Percentiles rank a stretch among this genome's conserved stretches.
These are phyloP conservation scores for Cordyceps pruinosa DNA, from an alignment of 2,329 filamentous ascomycete species.

Conservation along the genomic window DNA sequence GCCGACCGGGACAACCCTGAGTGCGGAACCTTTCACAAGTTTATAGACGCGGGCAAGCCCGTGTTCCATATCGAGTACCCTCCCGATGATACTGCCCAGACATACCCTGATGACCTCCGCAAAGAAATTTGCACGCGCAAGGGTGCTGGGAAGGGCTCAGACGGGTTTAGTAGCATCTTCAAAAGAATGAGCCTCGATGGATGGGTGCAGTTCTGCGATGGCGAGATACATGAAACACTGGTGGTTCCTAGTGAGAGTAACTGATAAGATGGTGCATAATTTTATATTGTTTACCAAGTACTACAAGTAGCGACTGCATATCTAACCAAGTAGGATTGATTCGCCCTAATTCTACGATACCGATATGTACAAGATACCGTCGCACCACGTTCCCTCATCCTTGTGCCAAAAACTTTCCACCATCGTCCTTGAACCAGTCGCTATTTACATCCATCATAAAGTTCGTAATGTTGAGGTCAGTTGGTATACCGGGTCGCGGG, in stretches of 20 bases:
- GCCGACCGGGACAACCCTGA: constrained; percentile 51
- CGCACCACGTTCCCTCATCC: neutral
- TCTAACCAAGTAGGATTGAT: neutral
- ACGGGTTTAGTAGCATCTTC: constrained; percentile 55
- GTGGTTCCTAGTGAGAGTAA: neutral
- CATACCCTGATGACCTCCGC: constrained; percentile 11
- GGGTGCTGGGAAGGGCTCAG: constrained; percentile 33
- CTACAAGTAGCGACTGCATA: neutral
- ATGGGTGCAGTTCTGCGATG: constrained; percentile 52
- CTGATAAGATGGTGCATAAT: neutral
- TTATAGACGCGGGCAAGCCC: constrained; percentile 55
- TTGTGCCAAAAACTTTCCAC: constrained; percentile 18
- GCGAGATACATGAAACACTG: constrained; percentile 23
- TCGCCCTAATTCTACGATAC: neutral
- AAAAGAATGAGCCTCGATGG: constrained; percentile 59
- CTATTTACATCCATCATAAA: constrained; percentile 69
- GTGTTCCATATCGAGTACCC: constrained; percentile 72
- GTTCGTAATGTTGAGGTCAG: constrained; percentile 72
- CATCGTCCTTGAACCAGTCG: constrained; percentile 61
- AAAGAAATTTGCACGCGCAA: constrained; percentile 34
- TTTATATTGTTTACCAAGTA: neutral
- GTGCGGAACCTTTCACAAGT: constrained; percentile 50
- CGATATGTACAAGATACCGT: neutral
- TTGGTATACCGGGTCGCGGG: constrained; percentile 25
- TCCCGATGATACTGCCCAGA: constrained; percentile 24